Evolutionary conservation across 1,284 basidiomycete genomes (phyloP).

Genomic region (Clitocybe nebularis): DNA sequence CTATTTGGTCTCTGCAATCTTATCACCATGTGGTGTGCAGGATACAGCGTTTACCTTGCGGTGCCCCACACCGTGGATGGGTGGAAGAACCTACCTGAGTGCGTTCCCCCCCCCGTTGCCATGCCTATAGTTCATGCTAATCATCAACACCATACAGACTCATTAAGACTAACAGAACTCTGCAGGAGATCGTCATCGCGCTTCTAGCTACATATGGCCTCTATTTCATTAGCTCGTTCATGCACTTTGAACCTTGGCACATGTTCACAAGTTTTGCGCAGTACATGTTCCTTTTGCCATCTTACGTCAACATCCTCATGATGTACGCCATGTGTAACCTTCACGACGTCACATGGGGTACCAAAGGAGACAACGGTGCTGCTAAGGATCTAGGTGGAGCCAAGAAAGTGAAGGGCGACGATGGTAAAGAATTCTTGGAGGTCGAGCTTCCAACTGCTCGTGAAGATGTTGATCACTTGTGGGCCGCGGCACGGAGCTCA

Average conservation of each 20-base stretch:
- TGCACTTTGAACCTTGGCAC: conserved; percentile 92
- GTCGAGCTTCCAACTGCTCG: conserved; percentile 77
- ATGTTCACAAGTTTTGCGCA: conserved; percentile 89
- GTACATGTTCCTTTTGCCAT: conserved; percentile 71
- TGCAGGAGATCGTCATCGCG: conserved; percentile 79
- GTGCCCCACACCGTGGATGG: conserved; percentile 70
- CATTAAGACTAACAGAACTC: conserved; percentile 60
- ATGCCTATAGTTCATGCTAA: too few species aligned
- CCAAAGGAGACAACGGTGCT: conserved; percentile 86
- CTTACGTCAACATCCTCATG: conserved; percentile 88
- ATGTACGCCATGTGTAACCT: conserved; percentile 90
- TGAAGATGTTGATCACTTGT: conserved; percentile 85
- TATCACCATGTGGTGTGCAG: conserved; percentile 86
- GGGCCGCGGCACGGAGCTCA: conserved; percentile 68
- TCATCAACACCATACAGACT: conserved; percentile 50
- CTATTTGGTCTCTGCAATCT: conserved; percentile 73
- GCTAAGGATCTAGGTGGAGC: conserved; percentile 85
- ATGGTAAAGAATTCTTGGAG: conserved; percentile 84
- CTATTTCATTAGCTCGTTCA: conserved; percentile 81
- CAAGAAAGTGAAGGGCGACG: conserved; percentile 79
- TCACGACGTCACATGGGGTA: conserved; percentile 90
- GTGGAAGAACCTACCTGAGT: conserved; percentile 70
- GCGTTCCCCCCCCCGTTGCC: too few species aligned
- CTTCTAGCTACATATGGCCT: conserved; percentile 85
- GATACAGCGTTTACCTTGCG: conserved; percentile 81